These are phyloP conservation scores for Yamadazyma aaseri DNA, from an alignment of 1,139 yeast species.

Conservation along the genomic window DNA sequence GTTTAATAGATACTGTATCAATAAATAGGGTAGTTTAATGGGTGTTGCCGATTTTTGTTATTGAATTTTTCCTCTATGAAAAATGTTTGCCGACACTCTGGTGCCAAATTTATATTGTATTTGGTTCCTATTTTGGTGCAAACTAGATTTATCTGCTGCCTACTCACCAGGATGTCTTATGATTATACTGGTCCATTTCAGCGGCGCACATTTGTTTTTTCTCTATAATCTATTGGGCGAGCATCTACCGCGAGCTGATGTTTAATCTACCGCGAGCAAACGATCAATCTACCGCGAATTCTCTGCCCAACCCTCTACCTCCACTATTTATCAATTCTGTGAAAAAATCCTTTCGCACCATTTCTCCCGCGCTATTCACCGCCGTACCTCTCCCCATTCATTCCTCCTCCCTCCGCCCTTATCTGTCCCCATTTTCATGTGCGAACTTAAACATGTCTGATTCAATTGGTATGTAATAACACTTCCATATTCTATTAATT, in stretches of 20 bases:
- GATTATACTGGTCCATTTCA: constrained; percentile 69
- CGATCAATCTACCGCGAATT: too few relatives aligned
- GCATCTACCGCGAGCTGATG: too few relatives aligned
- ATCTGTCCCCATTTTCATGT: neutral
- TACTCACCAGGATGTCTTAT: constrained; percentile 64
- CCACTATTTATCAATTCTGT: too few relatives aligned
- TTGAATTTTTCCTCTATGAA: constrained; percentile 1
- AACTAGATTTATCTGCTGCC: constrained; percentile 73
- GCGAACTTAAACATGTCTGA: constrained; percentile 10
- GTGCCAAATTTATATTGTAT: constrained; percentile 67
- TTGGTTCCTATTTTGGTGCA: constrained; percentile 95
- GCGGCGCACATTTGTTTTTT: constrained; percentile 28
- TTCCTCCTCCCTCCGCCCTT: too few relatives aligned
- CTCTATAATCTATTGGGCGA: neutral
- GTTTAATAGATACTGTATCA: constrained; percentile 22
- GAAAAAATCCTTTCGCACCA: too few relatives aligned
- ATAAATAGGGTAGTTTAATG: constrained; percentile 9
- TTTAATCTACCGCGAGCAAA: too few relatives aligned
- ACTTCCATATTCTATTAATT: neutral
- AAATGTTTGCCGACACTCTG: constrained; percentile 92
- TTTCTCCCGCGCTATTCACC: too few relatives aligned
- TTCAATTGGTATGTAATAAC: constrained; percentile 11
- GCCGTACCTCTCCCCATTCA: too few relatives aligned
- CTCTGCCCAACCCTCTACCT: too few relatives aligned
- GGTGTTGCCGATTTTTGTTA: too few relatives aligned